Percentiles rank a stretch among this genome's conserved stretches.
phyloP scores from a whole-genome alignment of 1,284 basidiomycete genomes.

The Entoloma clypeatum region DNA sequence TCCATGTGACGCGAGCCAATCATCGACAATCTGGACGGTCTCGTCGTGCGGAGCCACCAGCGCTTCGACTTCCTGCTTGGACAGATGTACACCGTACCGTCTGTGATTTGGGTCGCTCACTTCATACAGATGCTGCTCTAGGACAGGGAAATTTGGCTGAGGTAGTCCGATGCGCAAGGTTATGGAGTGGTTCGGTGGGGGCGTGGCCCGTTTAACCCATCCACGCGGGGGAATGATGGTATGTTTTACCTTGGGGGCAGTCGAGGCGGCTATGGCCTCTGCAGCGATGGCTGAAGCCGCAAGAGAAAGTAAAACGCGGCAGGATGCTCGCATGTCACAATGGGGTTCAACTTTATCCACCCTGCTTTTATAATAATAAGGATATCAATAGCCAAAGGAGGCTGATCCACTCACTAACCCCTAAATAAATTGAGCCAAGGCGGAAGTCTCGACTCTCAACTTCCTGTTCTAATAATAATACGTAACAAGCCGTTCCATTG shows the following conservation, averaged over 20 bases:
- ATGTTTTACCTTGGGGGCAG: conserved; percentile 31
- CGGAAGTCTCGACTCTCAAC: too few species aligned
- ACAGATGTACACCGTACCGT: conserved; percentile 65
- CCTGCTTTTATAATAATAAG: too few species aligned
- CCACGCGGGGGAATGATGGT: conserved; percentile 43
- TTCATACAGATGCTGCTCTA: conserved; percentile 64
- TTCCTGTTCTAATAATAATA: too few species aligned
- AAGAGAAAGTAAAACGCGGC: conserved; percentile 13
- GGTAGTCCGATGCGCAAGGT: conserved; percentile 61
- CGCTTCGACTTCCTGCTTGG: conserved; percentile 58
- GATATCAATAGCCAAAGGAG: too few species aligned
- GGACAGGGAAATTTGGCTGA: conserved; percentile 55
- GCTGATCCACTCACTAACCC: too few species aligned
- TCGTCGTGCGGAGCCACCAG: conserved; percentile 56
- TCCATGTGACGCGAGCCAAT: conserved; percentile 62
- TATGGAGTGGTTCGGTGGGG: conserved; percentile 47
- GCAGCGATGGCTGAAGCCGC: conserved; percentile 7
- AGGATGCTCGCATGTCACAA: too few species aligned
- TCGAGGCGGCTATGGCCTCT: conserved; percentile 20
- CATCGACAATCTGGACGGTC: conserved; percentile 50
- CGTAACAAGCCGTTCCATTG: too few species aligned
- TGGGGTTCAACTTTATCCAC: too few species aligned
- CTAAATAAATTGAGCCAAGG: too few species aligned
- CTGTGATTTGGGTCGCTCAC: conserved; percentile 60
- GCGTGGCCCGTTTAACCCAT: conserved; percentile 44